These are phyloP conservation scores for Nakazawaea ambrosiae DNA, from an alignment of 805 yeast species.

Conservation along the genomic window DNA sequence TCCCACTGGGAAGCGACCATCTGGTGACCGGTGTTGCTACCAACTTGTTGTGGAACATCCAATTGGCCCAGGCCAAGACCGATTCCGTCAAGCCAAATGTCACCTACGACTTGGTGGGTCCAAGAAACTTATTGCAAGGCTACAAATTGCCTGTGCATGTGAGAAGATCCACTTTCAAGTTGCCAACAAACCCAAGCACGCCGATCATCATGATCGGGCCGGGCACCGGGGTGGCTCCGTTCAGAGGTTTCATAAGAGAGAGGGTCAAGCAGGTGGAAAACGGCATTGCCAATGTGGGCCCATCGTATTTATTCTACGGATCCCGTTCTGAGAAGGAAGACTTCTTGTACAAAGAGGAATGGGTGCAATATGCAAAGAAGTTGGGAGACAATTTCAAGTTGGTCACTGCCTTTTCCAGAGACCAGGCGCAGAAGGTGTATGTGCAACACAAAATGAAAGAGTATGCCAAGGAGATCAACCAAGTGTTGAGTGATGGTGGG, in stretches of 20 bases:
- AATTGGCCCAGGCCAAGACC: constrained; percentile 47
- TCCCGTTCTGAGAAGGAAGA: constrained; percentile 78
- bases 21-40: constrained; percentile 84
- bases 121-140: constrained; percentile 50
- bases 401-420: constrained; percentile 84
- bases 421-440: constrained; percentile 53
- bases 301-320: constrained; percentile 76
- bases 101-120: constrained; percentile 75
- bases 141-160: constrained; percentile 82
- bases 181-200: constrained; percentile 76
- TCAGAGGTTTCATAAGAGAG: constrained; percentile 91
- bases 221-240: constrained; percentile 98
- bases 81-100: constrained; percentile 34
- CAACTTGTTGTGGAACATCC: constrained; percentile 72
- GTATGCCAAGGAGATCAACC: constrained; percentile 44
- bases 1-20: constrained; percentile 24
- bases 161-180: constrained; percentile 89
- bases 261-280: constrained; percentile 50
- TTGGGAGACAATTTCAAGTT: constrained; percentile 62
- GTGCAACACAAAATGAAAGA: constrained; percentile 77
- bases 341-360: constrained; percentile 81
- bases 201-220: constrained; percentile 95
- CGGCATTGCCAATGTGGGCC: constrained; percentile 54
- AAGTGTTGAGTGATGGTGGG: constrained; percentile 61
- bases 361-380: constrained; percentile 64